Evolutionary conservation across 257 asterid genomes (phyloP).

Genomic region (Ajuga chamaepitys): DNA sequence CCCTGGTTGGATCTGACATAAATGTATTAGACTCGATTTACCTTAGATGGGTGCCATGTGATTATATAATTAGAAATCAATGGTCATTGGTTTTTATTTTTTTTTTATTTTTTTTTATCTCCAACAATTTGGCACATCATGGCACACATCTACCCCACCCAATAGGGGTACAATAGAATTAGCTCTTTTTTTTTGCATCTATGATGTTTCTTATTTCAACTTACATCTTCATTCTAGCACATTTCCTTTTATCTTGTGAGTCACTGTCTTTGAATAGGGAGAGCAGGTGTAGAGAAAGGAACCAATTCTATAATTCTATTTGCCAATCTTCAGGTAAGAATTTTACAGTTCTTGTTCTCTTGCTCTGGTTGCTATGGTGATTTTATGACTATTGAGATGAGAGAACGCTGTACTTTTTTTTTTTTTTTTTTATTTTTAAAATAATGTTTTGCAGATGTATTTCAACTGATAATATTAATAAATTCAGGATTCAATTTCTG

Average conservation of each 20-base stretch:
- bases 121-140: too few species aligned
- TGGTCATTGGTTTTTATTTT: too few species aligned
- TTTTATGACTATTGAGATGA: neutral
- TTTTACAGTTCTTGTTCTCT: neutral
- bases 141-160: too few species aligned
- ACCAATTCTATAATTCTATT: neutral
- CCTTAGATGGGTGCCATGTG: too few species aligned
- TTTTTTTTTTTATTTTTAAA: too few species aligned
- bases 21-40: too few species aligned
- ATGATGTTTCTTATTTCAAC: neutral
- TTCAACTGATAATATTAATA: neutral
- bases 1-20: conserved; percentile 1
- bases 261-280: neutral
- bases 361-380: neutral
- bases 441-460: too few species aligned
- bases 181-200: neutral
- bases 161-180: neutral
- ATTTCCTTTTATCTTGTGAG: neutral
- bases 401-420: neutral
- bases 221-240: conserved; percentile 1
- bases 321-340: neutral
- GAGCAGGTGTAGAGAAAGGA: conserved; percentile 4
- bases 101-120: too few species aligned
- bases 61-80: too few species aligned
- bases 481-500: neutral